Evolutionary conservation across 257 asterid genomes (phyloP), one percentile per base, ranked within the genome.

Genomic region (Perilla frutescens): DNA sequence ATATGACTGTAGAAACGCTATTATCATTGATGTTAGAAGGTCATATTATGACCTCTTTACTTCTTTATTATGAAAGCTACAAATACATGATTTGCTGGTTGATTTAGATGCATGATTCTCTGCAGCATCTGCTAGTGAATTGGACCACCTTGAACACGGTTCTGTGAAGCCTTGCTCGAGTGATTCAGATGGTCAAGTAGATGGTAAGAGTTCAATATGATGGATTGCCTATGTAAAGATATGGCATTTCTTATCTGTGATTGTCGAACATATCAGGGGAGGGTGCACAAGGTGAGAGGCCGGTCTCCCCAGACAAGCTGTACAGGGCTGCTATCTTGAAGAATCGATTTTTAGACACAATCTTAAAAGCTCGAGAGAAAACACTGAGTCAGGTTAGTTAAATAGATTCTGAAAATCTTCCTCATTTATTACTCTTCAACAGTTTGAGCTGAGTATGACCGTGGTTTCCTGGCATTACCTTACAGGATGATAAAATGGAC

Each of bases 361-460:
- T 94, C 77, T 76, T 94, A 71, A 94, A 90, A 83, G 99, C 97
- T 71, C 88, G 81, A 71, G 99, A 91, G 79, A 90, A 92, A 81
- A 77, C 96, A 2, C 87, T 91, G 39, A 76, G 51, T 76, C 90
- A 92, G 93, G 98, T 92, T 69, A 36, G 72, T 73, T 50, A 41
- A 10, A 8, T 77, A 54, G 67, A 43, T 32, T 64, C 53, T 55
- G 37, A 32, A 14, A 45, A 51, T 57, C 50, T 10, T 66, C 64
- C 32, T 3, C 50, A 34, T 61, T 11, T 1, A 2, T 34, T 55
- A 5, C 5, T 20, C 26, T 13, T 44, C 26, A 29, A 31, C 40
- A 34, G 61, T 37, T 15, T 37, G 49, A 32, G 70, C 57, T 20
- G 26, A 3, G 65, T 53, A 31, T 66, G 79, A 77, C 58, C 44